Base-by-base conservation (phyloP, 2,329 filamentous ascomycete species). In the Paraconiothyrium sp. region DNA sequence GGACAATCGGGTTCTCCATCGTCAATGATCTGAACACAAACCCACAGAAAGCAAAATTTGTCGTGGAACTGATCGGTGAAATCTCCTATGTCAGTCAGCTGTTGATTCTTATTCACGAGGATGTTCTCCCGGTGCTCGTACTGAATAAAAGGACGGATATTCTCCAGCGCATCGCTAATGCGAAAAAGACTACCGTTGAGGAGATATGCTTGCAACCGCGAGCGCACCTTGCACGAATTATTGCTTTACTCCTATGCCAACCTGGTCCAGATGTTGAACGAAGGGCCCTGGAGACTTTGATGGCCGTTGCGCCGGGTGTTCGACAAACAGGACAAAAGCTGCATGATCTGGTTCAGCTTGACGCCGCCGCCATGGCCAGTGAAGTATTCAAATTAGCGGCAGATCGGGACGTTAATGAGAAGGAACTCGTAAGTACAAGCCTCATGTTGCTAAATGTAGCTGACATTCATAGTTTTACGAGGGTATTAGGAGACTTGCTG, bases 51-150 rank as follows among this genome's bases (percentile, higher is more conserved):
- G 90, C 89, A 50, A 89, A 92, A 58, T 85, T 91, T 48, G 84
- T 98, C 52, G 92, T 93, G 27, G 93, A 97, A 66, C 80, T 98
- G 34, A 84, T 97, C 41, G 89, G 90, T 55, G 54, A 56, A 32
- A 56, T 56, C 35, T 56, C 90, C 93, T 72, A 90, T 88, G 43
- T 96, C 9, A 84, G 89, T 47, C 88, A 92, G 56, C 88, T 98
- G 48, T 83, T 97, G 10, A 79, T 90, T 14, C 79, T 90, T 20
- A 92, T 94, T 9, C 93, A 97, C 75, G 85, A 88, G 14, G 88
- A 95, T 69, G 94, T 94, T 8, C 79, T 99, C 9, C 95, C 96
- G 1, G 93, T 92, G 80, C 84, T 99, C 20, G 92, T 99, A 2
- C 82, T 97, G 43, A 90, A 88, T 46, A 91, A 90, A 72, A 90